Evolutionary conservation across 2,329 filamentous ascomycete genomes (phyloP).

Genomic region (Orbilia oligospora): DNA sequence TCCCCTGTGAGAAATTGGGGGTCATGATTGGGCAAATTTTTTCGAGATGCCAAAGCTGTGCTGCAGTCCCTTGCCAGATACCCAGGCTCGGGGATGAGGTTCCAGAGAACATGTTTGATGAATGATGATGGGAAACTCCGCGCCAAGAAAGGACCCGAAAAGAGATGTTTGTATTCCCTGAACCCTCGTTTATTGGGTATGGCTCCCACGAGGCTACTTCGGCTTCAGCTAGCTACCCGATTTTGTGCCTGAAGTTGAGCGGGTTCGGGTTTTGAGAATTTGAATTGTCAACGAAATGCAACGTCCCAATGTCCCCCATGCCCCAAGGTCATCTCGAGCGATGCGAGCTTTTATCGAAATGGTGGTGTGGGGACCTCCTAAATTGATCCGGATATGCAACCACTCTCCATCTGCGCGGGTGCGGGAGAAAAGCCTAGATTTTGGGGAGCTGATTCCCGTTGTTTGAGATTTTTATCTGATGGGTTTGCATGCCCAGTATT

Average conservation of each 20-base stretch:
- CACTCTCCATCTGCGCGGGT: slow-evolving; percentile 59
- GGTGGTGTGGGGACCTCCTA: slow-evolving; percentile 58
- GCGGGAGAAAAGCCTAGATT: slow-evolving; percentile 61
- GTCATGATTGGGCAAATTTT: slow-evolving; percentile 52
- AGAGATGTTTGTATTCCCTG: slow-evolving; percentile 7
- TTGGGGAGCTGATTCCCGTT: slow-evolving; percentile 41
- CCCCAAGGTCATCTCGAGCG: slow-evolving; percentile 12
- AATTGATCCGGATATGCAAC: slow-evolving; percentile 60
- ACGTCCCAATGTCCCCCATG: neutral
- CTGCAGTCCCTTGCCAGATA: slow-evolving; percentile 46
- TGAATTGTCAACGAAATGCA: slow-evolving; percentile 5
- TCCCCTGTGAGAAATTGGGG: slow-evolving; percentile 37
- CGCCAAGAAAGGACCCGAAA: slow-evolving; percentile 9
- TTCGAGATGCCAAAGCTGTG: slow-evolving; percentile 40
- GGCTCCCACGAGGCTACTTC: neutral
- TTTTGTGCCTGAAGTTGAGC: slow-evolving; percentile 22
- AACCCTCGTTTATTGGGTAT: neutral
- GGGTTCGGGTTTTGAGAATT: neutral
- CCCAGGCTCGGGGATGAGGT: slow-evolving; percentile 34
- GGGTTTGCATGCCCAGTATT: slow-evolving; percentile 14
- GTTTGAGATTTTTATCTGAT: slow-evolving; percentile 48
- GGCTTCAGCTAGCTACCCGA: neutral
- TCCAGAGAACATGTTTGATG: slow-evolving; percentile 5
- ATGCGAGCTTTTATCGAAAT: slow-evolving; percentile 26
- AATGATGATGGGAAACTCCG: slow-evolving; percentile 26